Evolutionary conservation across 2,329 filamentous ascomycete species (phyloP).

Genomic region (Monilinia aucupariae): DNA sequence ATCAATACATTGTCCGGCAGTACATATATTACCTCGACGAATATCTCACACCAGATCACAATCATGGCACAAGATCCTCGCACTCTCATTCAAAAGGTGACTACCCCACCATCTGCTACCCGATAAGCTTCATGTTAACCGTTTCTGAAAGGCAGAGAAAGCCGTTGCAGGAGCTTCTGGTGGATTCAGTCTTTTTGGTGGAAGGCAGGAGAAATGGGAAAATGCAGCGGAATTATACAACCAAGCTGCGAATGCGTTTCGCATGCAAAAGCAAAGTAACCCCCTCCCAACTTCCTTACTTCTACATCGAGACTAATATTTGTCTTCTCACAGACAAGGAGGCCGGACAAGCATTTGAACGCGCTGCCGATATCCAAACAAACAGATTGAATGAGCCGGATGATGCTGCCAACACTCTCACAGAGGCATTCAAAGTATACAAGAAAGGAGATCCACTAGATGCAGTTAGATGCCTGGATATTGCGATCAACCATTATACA

Average conservation of each 20-base stretch:
- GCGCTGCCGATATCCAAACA: conserved; percentile 74
- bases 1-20: neutral
- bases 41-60: neutral
- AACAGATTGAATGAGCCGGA: conserved; percentile 83
- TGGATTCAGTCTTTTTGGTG: conserved; percentile 87
- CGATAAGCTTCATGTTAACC: conserved; percentile 21
- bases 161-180: conserved; percentile 64
- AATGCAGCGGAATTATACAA: conserved; percentile 81
- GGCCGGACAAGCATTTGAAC: conserved; percentile 80
- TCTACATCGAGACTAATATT: conserved; percentile 11
- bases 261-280: conserved; percentile 77
- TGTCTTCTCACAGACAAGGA: conserved; percentile 58
- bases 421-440: conserved; percentile 94
- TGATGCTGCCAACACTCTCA: conserved; percentile 81
- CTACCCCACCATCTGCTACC: conserved; percentile 32
- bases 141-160: conserved; percentile 71
- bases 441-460: conserved; percentile 77
- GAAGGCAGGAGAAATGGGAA: conserved; percentile 81
- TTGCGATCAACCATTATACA: conserved; percentile 81
- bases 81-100: conserved; percentile 71
- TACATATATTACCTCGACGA: neutral
- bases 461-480: conserved; percentile 72
- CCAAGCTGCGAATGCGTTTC: conserved; percentile 86
- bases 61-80: conserved; percentile 72
- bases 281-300: neutral